Conservation (phyloP, 225 moss, liverwort and hornwort species). For the Physcomitrellopsis africana region DNA sequence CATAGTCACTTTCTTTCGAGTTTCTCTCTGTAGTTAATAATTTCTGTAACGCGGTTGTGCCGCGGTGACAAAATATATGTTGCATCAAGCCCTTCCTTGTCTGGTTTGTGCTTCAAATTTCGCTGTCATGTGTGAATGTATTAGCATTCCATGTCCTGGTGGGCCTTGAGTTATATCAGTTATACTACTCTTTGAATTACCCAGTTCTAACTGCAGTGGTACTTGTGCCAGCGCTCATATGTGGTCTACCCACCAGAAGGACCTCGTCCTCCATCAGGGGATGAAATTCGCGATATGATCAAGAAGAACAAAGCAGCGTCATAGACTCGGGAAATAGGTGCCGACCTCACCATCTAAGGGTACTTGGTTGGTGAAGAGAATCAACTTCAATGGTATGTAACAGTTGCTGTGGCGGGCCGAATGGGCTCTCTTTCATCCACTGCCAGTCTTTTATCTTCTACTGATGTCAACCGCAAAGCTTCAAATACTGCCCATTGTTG, state of each 20-base stretch:
- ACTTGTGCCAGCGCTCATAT: conserved; percentile 67
- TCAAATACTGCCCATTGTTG: neutral
- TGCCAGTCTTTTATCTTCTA: conserved; percentile 5
- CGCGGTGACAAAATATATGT: neutral
- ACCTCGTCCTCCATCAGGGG: conserved; percentile 80
- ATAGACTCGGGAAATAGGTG: conserved; percentile 18
- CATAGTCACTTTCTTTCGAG: neutral
- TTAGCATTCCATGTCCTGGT: neutral
- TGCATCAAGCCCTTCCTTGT: neutral
- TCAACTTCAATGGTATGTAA: neutral
- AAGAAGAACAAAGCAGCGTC: conserved; percentile 67
- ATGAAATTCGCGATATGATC: conserved; percentile 79
- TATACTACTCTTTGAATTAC: neutral
- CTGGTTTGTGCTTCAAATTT: neutral
- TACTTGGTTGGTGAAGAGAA: conserved; percentile 23
- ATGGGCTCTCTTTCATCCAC: neutral
- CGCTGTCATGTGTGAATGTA: neutral
- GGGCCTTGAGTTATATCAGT: neutral
- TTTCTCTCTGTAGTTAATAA: neutral
- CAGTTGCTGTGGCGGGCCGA: conserved; percentile 14
- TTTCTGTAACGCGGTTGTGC: neutral
- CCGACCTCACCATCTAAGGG: neutral
- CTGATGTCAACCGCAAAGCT: neutral
- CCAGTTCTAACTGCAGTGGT: conserved; percentile 18
- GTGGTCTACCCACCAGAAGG: conserved; percentile 95